Percentiles rank a stretch among this genome's conserved stretches.
phyloP scores from a whole-genome alignment of 2,329 filamentous ascomycete species.

The Botryosphaeria agaves region DNA sequence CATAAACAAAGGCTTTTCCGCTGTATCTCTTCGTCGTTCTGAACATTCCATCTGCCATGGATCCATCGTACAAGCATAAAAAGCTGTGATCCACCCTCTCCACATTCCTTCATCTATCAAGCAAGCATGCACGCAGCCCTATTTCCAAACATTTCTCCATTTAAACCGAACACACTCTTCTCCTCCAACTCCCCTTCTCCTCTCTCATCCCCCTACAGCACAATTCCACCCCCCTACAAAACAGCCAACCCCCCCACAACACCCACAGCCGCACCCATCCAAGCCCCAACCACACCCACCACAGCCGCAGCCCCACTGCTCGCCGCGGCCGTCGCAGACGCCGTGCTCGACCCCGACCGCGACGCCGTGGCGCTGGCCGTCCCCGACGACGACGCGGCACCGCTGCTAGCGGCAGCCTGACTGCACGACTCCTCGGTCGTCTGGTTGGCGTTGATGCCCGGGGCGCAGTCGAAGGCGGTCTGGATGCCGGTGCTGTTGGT shows the following conservation, averaged over 20 bases:
- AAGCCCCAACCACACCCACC: slow-evolving; percentile 14
- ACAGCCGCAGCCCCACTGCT: slow-evolving; percentile 9
- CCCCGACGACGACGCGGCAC: slow-evolving; percentile 48
- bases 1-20: no score
- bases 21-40: no score
- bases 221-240: slow-evolving; percentile 5
- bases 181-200: no score
- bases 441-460: slow-evolving; percentile 20
- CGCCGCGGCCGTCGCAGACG: slow-evolving; percentile 3
- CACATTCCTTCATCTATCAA: no score
- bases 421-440: slow-evolving; percentile 40
- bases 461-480: slow-evolving; percentile 8
- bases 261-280: slow-evolving; percentile 17
- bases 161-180: no score
- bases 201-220: background rate
- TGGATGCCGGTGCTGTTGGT: slow-evolving; percentile 32
- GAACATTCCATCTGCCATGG: no score
- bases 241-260: slow-evolving; percentile 8
- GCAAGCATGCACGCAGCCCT: no score
- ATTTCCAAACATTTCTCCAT: no score
- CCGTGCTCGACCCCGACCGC: slow-evolving; percentile 23
- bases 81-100: no score
- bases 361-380: slow-evolving; percentile 37
- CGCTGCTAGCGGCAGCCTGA: slow-evolving; percentile 43
- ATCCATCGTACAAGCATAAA: no score